Conservation (phyloP, 106 monocot species). For the Acorus gramineus region DNA sequence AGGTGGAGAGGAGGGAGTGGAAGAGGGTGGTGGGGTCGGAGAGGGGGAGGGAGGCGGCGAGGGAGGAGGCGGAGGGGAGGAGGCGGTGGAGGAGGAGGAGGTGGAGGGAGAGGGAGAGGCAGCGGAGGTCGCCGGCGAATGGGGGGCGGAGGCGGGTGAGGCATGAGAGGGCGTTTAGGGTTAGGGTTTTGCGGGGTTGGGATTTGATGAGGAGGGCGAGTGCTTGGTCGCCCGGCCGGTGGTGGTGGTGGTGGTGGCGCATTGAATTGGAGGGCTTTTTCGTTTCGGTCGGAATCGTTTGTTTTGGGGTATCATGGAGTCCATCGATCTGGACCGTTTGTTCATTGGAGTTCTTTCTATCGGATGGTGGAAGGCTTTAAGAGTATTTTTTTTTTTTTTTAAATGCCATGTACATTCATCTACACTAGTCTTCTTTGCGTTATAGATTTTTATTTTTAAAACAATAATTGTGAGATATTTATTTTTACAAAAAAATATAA, state of each 20-base stretch:
- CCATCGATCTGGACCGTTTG: no score
- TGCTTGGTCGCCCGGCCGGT: conserved; percentile 12
- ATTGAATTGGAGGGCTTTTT: no score
- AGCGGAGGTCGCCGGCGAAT: conserved; percentile 8
- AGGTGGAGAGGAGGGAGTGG: conserved; percentile 16
- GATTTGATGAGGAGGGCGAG: conserved; percentile 11
- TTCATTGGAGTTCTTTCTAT: no score
- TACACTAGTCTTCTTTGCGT: no score
- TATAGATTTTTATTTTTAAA: no score
- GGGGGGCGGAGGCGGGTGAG: conserved; percentile 13
- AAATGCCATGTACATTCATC: no score
- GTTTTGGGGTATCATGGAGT: no score
- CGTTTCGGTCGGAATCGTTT: no score
- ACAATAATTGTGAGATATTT: no score
- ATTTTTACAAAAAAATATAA: no score
- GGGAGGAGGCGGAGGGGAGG: conserved; percentile 4
- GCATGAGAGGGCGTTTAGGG: conserved; percentile 14
- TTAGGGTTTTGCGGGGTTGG: conserved; percentile 12
- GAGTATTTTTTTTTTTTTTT: no score
- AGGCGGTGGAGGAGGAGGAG: neutral
- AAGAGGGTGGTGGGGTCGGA: conserved; percentile 6
- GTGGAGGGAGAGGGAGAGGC: neutral
- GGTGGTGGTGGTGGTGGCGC: conserved; percentile 29
- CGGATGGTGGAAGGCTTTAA: no score
- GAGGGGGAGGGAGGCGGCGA: conserved; percentile 1